Percentiles rank a stretch among this genome's conserved stretches.
Evolutionary conservation across 2,329 filamentous ascomycete species (phyloP).

Genomic region (Botryosphaeria dothidea): DNA sequence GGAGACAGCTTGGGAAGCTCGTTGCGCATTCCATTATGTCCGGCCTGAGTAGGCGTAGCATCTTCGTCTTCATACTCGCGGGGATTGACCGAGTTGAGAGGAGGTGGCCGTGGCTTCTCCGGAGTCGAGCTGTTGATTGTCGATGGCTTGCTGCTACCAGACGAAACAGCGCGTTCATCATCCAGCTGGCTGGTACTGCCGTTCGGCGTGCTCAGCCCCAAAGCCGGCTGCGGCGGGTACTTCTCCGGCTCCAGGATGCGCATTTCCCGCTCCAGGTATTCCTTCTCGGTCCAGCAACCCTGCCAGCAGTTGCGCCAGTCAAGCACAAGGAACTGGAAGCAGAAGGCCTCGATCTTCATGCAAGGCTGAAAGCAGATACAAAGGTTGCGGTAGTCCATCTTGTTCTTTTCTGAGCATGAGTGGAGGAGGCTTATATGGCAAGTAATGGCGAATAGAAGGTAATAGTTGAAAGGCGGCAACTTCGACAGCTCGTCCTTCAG

Average conservation of each 20-base stretch:
- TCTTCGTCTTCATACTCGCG: slow-evolving; percentile 21
- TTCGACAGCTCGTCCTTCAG: slow-evolving; percentile 90
- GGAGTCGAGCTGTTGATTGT: slow-evolving; percentile 28
- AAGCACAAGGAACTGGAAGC: slow-evolving; percentile 92
- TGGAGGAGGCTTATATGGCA: slow-evolving; percentile 91
- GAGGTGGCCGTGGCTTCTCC: slow-evolving; percentile 20
- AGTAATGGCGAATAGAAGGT: slow-evolving; percentile 94
- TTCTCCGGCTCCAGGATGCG: slow-evolving; percentile 24
- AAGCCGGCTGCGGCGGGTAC: slow-evolving; percentile 4
- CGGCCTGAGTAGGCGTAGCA: slow-evolving; percentile 41
- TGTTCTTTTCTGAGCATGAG: slow-evolving; percentile 92
- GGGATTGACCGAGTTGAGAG: slow-evolving; percentile 1
- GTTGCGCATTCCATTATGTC: slow-evolving; percentile 37
- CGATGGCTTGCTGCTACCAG: slow-evolving; percentile 58
- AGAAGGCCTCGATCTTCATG: slow-evolving; percentile 93
- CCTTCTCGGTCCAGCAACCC: slow-evolving; percentile 87
- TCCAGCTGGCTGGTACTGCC: slow-evolving; percentile 33
- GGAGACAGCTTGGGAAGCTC: slow-evolving; percentile 58
- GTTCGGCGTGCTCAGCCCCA: slow-evolving; percentile 12
- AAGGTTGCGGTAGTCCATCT: slow-evolving; percentile 95
- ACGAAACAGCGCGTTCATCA: slow-evolving; percentile 59
- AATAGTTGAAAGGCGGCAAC: slow-evolving; percentile 96
- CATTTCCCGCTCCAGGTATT: slow-evolving; percentile 68
- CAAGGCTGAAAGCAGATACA: slow-evolving; percentile 97
- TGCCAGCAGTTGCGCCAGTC: slow-evolving; percentile 98